Conservation (phyloP, 305 asterid genomes). For the Fraxinus baroniana region DNA sequence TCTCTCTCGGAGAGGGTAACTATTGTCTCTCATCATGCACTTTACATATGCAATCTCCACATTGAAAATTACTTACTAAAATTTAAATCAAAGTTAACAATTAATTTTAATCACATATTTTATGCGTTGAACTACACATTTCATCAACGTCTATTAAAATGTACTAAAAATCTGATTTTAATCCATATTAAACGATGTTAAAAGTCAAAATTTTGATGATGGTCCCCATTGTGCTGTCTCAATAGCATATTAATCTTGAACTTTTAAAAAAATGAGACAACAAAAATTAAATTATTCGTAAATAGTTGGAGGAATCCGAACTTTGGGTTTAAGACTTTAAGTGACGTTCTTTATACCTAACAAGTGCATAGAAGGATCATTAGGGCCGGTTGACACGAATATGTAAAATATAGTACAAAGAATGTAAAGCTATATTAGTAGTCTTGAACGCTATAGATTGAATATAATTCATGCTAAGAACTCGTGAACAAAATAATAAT, state of each 20-base stretch:
- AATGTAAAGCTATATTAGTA: background rate
- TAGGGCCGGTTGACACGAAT: background rate
- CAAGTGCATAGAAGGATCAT: background rate
- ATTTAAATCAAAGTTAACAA: too few relatives aligned
- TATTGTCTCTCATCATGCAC: constrained; percentile 31
- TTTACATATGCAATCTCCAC: constrained; percentile 24
- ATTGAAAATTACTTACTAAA: constrained; percentile 15
- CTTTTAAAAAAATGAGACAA: background rate
- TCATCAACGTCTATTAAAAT: too few relatives aligned
- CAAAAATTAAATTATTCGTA: background rate
- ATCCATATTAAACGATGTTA: background rate
- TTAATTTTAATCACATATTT: too few relatives aligned
- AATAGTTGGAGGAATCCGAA: background rate
- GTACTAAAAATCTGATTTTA: too few relatives aligned
- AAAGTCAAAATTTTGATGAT: background rate
- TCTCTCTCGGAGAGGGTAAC: background rate
- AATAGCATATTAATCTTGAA: background rate
- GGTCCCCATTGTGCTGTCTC: background rate
- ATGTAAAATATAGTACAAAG: background rate
- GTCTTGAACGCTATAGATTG: background rate
- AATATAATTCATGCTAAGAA: background rate
- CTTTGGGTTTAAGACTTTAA: background rate
- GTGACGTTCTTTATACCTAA: background rate
- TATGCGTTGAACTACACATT: too few relatives aligned
- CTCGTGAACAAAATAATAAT: background rate